Evolutionary conservation across 257 asterid genomes (phyloP).

Genomic region (Prunella vulgaris): DNA sequence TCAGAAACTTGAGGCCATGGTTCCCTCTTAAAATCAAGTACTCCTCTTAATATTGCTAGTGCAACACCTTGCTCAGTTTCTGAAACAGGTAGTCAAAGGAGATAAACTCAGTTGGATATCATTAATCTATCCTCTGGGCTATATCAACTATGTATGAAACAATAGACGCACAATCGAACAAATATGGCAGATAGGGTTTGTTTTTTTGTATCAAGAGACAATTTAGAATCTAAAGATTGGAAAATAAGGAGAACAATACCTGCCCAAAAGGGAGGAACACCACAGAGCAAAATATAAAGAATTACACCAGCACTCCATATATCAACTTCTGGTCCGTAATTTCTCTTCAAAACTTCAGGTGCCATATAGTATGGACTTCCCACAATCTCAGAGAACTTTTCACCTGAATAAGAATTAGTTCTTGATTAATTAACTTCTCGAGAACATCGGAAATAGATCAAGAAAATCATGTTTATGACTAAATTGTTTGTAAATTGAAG

Average conservation of each 20-base stretch:
- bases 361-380: constrained; percentile 99
- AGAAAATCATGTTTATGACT: not conserved
- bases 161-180: not conserved
- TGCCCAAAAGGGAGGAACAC: constrained; percentile 99
- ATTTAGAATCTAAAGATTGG: not conserved
- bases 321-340: constrained; percentile 92
- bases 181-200: not conserved
- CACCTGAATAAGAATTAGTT: constrained; percentile 39
- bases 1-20: constrained; percentile 98
- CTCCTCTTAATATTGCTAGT: constrained; percentile 80
- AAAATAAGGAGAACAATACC: constrained; percentile 36
- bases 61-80: constrained; percentile 99
- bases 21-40: constrained; percentile 84
- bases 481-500: not conserved
- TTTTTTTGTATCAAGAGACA: not conserved
- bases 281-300: constrained; percentile 89
- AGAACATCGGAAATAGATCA: not conserved
- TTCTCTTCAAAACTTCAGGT: constrained; percentile 90
- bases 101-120: not conserved
- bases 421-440: constrained; percentile 3
- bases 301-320: constrained; percentile 98
- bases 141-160: too few species aligned
- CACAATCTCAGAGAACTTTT: constrained; percentile 86
- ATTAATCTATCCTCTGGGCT: not conserved
- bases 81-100: constrained; percentile 27